Percentiles rank a stretch among this genome's conserved stretches.
These are phyloP conservation scores for Thalassiosira livingstoniorum DNA, from an alignment of 352 stramenopile genomes.

Conservation along the genomic window DNA sequence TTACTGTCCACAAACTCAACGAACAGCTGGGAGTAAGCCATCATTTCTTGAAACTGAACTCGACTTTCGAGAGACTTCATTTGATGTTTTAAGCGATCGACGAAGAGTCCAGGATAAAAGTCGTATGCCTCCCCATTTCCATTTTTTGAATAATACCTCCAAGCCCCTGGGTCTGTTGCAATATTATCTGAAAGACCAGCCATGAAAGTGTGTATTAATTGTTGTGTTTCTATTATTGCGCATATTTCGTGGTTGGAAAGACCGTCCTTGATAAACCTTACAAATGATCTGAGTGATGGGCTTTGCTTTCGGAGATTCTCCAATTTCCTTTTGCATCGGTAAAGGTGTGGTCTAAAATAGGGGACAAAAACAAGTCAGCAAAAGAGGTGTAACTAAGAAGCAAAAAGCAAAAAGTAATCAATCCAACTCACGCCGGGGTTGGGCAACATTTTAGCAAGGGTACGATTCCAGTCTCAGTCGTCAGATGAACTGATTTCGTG, in stretches of 20 bases:
- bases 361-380: not conserved
- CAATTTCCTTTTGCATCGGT: not conserved
- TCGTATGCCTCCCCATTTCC: not conserved
- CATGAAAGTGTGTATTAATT: not conserved
- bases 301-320: not conserved
- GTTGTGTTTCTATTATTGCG: not conserved
- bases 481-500: slow-evolving; percentile 15
- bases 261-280: not conserved
- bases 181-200: not conserved
- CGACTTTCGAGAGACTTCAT: not conserved
- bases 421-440: not conserved
- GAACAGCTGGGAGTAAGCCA: slow-evolving; percentile 5
- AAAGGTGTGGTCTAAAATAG: not conserved
- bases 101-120: slow-evolving; percentile 3
- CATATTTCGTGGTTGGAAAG: not conserved
- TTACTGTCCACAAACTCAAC: slow-evolving; percentile 5
- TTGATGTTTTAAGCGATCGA: not conserved
- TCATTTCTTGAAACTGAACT: slow-evolving; percentile 9
- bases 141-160: not conserved
- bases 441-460: slow-evolving; percentile 14
- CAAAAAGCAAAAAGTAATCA: not conserved
- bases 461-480: slow-evolving; percentile 32
- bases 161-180: not conserved
- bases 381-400: not conserved
- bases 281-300: not conserved